A percentile compares a stretch with the other conserved stretches of the same genome.
phyloP scores from a whole-genome alignment of 2,329 filamentous ascomycete species.

The Fusarium praegraminearum region DNA sequence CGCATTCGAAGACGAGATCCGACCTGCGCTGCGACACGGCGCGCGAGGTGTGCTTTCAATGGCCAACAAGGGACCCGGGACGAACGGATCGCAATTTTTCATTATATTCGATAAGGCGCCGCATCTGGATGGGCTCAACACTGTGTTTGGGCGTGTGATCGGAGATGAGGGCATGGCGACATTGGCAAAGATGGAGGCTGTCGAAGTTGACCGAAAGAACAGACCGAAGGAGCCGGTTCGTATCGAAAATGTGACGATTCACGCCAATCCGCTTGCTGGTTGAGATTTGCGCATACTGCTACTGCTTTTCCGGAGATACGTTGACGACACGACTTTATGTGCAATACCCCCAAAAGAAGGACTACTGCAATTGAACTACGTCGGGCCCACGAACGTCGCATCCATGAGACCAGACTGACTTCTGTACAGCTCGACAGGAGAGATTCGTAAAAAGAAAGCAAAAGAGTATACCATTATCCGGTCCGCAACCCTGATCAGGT shows the following conservation, averaged over 20 bases:
- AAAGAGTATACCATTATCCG: background rate
- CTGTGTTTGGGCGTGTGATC: slow-evolving; percentile 81
- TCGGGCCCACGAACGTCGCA: background rate
- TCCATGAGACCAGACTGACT: background rate
- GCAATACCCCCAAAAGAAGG: background rate
- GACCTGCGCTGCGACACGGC: slow-evolving; percentile 75
- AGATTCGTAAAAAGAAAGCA: background rate
- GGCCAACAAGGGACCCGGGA: slow-evolving; percentile 81
- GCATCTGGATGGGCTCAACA: slow-evolving; percentile 86
- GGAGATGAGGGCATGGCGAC: slow-evolving; percentile 74
- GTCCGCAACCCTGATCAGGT: background rate
- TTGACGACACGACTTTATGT: background rate
- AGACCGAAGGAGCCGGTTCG: slow-evolving; percentile 74
- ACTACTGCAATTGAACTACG: background rate
- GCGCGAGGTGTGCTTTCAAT: slow-evolving; percentile 78
- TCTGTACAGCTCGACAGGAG: background rate
- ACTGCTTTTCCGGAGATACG: background rate
- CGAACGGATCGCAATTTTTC: slow-evolving; percentile 86
- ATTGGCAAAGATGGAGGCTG: slow-evolving; percentile 76
- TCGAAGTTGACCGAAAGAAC: slow-evolving; percentile 82
- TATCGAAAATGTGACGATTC: slow-evolving; percentile 78
- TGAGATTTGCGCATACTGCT: slow-evolving; percentile 50
- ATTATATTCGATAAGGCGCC: slow-evolving; percentile 81
- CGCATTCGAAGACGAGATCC: slow-evolving; percentile 84
- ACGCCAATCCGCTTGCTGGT: slow-evolving; percentile 81